Base-by-base conservation (phyloP, 164 flowering plant species). In the Vitis rupestris region DNA sequence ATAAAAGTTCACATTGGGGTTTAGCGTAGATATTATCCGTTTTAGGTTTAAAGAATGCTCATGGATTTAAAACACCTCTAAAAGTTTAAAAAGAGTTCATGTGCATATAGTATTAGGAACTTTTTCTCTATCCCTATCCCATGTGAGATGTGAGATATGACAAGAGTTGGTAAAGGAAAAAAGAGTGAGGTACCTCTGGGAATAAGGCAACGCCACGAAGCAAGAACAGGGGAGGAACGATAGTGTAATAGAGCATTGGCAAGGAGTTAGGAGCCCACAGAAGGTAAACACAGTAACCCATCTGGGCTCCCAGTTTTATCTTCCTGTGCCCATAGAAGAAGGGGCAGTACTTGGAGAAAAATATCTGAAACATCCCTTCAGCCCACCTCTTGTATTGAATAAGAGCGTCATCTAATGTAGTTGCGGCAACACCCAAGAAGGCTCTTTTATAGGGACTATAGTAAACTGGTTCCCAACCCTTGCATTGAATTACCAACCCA, bases 351-450 rank as follows among this genome's bases (percentile, higher is more conserved):
- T 77, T 82, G 6, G 88, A 85, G n/a, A 75, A 65, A 63, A 84
- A 80, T 30, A 84, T 80, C 76, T 85, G 85, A 53, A 86, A 84
- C 79, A 80, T 59, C 11, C 89, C 91, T 10, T 84, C 82, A 8
- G 79, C 69, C 89, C 89, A 87, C 69, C 89, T 81, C 75, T 79
- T 84, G 76, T 78, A 76, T 57, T 87, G 91, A 47, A 82, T 73
- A 6, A 87, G 85, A 8, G 74, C 52, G 50, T 72, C 78, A 23
- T 74, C 77, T 49, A 84, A 73, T 61, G 81, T 85, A 7, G 59
- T 72, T n/a, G 89, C 86, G 2, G 85, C 84, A 15, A 84, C 62
- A 6, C 91, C 91, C 27, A 85, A 15, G 51, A 78, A 87, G 6
- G 83, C 86, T 55, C 59, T 74, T 67, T 77, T 82, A 11, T 80